Evolutionary conservation across 768 basidiomycete species (phyloP).

Genomic region (Saitozyma podzolica): DNA sequence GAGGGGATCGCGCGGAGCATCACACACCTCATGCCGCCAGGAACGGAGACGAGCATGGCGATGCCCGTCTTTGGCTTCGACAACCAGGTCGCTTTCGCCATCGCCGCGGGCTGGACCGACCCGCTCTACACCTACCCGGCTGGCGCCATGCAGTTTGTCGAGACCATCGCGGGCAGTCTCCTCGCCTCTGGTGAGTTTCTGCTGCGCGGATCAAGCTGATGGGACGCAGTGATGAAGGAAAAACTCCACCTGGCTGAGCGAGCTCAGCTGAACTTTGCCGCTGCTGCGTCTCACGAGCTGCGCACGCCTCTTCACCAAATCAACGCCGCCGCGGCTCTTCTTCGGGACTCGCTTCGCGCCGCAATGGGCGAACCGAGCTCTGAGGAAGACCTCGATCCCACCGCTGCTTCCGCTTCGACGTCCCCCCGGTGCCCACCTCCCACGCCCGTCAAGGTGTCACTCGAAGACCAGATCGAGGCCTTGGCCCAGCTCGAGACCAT

Average conservation of each 20-base stretch:
- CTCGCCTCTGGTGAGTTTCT: constrained; percentile 40
- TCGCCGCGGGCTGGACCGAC: constrained; percentile 48
- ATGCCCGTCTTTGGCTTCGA: constrained; percentile 51
- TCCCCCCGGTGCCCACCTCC: not conserved
- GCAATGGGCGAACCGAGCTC: too few species aligned
- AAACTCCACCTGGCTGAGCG: constrained; percentile 32
- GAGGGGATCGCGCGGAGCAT: constrained; percentile 41
- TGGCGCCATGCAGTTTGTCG: constrained; percentile 48
- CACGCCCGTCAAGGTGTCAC: not conserved
- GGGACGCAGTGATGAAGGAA: constrained; percentile 38
- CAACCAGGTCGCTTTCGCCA: constrained; percentile 45
- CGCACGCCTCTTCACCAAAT: constrained; percentile 50
- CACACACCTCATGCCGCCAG: constrained; percentile 42
- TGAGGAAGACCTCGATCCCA: too few species aligned
- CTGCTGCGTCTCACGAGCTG: constrained; percentile 45
- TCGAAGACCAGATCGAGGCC: constrained; percentile 30
- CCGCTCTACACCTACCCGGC: constrained; percentile 45
- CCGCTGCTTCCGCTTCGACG: too few species aligned
- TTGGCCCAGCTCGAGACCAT: constrained; percentile 38
- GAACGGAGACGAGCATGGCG: constrained; percentile 42
- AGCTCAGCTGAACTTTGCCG: constrained; percentile 44
- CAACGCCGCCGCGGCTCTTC: constrained; percentile 35
- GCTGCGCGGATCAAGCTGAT: constrained; percentile 2
- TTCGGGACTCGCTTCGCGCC: constrained; percentile 23
- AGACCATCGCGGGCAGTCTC: constrained; percentile 48